Evolutionary conservation across 2,329 filamentous ascomycete genomes (phyloP).

Genomic region (Aspergillus versicolor): DNA sequence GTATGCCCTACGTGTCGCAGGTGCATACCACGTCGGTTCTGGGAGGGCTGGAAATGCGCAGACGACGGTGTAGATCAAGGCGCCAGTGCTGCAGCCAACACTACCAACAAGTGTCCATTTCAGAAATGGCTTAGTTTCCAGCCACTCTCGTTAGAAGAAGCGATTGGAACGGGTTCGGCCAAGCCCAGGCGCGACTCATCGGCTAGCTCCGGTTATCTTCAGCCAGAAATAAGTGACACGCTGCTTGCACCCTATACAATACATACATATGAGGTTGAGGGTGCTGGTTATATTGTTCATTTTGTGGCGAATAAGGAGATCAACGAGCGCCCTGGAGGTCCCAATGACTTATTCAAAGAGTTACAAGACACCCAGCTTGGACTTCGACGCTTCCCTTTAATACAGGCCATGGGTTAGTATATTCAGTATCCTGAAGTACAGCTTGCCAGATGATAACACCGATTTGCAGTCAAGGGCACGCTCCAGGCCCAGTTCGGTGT

Average conservation of each 20-base stretch:
- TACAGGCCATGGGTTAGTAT: constrained; percentile 34
- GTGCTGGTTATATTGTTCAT: constrained; percentile 52
- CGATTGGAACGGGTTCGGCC: constrained; percentile 31
- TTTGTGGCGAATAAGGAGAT: constrained; percentile 57
- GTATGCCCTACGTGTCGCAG: constrained; percentile 64
- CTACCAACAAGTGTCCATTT: constrained; percentile 47
- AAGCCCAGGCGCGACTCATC: constrained; percentile 27
- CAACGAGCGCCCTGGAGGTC: constrained; percentile 53
- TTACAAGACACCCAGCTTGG: constrained; percentile 49
- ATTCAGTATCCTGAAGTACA: too few species aligned
- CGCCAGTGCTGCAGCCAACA: too few species aligned
- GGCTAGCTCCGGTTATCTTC: constrained; percentile 27
- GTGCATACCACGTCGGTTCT: constrained; percentile 61
- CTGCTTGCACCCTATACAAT: constrained; percentile 28
- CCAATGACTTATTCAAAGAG: constrained; percentile 60
- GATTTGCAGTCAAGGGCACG: constrained; percentile 31
- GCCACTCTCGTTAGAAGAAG: constrained; percentile 30
- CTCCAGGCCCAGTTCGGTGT: constrained; percentile 49
- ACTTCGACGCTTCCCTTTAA: constrained; percentile 44
- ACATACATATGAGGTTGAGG: constrained; percentile 32
- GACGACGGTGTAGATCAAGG: constrained; percentile 10
- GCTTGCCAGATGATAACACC: background rate
- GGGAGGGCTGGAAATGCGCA: constrained; percentile 62
- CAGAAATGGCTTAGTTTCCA: constrained; percentile 30
- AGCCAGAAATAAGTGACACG: constrained; percentile 29